A percentile compares a stretch with the other conserved stretches of the same genome.
These are phyloP conservation scores for Madurella fahalii DNA, from an alignment of 2,329 filamentous ascomycete genomes.

Conservation along the genomic window DNA sequence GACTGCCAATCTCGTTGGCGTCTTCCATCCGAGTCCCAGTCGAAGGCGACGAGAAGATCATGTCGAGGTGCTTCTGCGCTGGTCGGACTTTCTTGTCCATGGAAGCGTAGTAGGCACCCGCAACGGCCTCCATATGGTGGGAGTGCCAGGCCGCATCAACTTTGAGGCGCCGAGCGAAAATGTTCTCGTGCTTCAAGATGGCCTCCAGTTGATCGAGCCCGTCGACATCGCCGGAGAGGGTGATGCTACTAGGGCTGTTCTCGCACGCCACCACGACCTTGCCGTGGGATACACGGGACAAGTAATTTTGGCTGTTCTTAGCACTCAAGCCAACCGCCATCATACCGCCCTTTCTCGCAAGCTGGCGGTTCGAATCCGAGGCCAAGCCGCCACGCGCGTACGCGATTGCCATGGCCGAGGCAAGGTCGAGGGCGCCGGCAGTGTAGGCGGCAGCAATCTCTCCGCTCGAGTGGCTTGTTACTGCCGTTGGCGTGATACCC, in stretches of 20 bases:
- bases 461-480: conserved; percentile 33
- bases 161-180: conserved; percentile 35
- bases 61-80: conserved; percentile 19
- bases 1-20: conserved; percentile 18
- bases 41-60: conserved; percentile 26
- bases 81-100: conserved; percentile 24
- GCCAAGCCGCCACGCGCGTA: conserved; percentile 36
- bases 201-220: conserved; percentile 30
- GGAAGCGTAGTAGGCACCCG: conserved; percentile 30
- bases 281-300: conserved; percentile 16
- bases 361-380: conserved; percentile 16
- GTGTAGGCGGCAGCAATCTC: conserved; percentile 42
- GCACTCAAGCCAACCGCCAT: conserved; percentile 22
- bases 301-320: conserved; percentile 16
- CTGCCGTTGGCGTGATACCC: conserved; percentile 27
- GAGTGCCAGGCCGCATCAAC: conserved; percentile 44
- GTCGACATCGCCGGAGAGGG: conserved; percentile 25
- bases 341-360: conserved; percentile 24
- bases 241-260: conserved; percentile 27
- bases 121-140: conserved; percentile 36
- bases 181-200: conserved; percentile 28
- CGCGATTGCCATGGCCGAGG: conserved; percentile 36
- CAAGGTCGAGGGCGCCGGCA: conserved; percentile 27
- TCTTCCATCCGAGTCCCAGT: conserved; percentile 22
- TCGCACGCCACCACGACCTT: conserved; percentile 24